Conservation (phyloP, 768 basidiomycete genomes). For the Boletus sensibilis region DNA sequence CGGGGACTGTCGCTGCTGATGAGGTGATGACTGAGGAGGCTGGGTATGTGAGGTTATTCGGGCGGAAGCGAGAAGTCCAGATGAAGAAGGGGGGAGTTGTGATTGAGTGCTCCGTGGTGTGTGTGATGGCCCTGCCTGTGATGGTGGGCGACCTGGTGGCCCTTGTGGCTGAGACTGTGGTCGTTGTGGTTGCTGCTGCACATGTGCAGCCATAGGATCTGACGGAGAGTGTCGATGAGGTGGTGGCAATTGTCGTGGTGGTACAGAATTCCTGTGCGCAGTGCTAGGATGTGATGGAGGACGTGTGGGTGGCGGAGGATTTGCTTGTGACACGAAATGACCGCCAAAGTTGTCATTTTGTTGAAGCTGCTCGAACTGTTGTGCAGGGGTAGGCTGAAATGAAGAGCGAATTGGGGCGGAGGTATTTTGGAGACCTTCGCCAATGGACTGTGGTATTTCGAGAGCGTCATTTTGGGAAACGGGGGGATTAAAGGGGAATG, state of each 20-base stretch:
- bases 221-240: slow-evolving; percentile 47
- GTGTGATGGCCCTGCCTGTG: slow-evolving; percentile 46
- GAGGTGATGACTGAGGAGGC: slow-evolving; percentile 32
- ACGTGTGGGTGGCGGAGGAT: slow-evolving; percentile 39
- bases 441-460: slow-evolving; percentile 46
- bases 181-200: slow-evolving; percentile 42
- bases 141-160: slow-evolving; percentile 48
- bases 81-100: slow-evolving; percentile 34
- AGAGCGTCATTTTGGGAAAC: slow-evolving; percentile 48
- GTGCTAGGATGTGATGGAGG: slow-evolving; percentile 44
- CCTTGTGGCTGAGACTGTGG: slow-evolving; percentile 63
- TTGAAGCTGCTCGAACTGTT: slow-evolving; percentile 60
- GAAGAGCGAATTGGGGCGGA: slow-evolving; percentile 36
- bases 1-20: slow-evolving; percentile 33
- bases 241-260: slow-evolving; percentile 35
- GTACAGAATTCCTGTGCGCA: slow-evolving; percentile 31
- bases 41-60: slow-evolving; percentile 39
- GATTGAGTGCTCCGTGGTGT: slow-evolving; percentile 45
- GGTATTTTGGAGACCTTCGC: slow-evolving; percentile 39
- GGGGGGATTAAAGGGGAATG: slow-evolving; percentile 47
- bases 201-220: slow-evolving; percentile 44
- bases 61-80: slow-evolving; percentile 25
- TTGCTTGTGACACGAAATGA: slow-evolving; percentile 40
- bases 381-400: slow-evolving; percentile 61
- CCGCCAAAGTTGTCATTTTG: slow-evolving; percentile 34